phyloP scores from a whole-genome alignment of 2,329 filamentous ascomycete genomes.

The Colletotrichum tanaceti region DNA sequence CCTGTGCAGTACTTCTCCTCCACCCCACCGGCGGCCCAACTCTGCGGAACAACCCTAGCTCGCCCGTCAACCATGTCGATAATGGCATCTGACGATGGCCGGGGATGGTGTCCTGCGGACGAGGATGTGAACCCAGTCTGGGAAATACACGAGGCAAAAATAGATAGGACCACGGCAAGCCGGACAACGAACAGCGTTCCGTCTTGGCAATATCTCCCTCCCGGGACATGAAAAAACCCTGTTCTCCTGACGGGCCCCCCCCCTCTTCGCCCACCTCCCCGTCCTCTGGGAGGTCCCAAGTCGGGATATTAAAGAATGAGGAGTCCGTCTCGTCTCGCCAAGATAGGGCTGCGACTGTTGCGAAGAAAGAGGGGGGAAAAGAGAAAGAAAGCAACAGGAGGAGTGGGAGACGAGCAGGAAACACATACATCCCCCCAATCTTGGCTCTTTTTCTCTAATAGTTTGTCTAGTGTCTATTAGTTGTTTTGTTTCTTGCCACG shows the following conservation, averaged over 20 bases:
- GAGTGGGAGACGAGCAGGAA: background rate
- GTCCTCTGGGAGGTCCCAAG: conserved; percentile 10
- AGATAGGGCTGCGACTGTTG: conserved; percentile 3
- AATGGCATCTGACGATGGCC: conserved; percentile 12
- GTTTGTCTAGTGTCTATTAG: background rate
- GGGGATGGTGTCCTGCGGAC: background rate
- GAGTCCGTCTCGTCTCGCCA: conserved; percentile 21
- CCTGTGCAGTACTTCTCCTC: background rate
- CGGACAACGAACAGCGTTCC: background rate
- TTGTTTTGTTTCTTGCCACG: conserved; percentile 19
- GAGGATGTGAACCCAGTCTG: background rate
- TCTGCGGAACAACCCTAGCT: background rate
- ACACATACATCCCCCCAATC: background rate
- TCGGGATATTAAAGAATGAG: conserved; percentile 31
- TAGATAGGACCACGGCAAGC: background rate
- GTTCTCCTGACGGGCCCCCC: background rate
- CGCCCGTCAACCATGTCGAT: background rate
- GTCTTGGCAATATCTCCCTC: background rate
- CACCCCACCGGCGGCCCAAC: background rate
- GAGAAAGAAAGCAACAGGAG: too few species aligned
- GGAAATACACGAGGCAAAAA: background rate
- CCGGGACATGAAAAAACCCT: background rate
- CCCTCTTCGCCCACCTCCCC: background rate
- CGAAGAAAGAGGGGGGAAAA: too few species aligned
- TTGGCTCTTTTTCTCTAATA: background rate